Evolutionary conservation across 371 early-diverging fungal species (phyloP), one percentile per base, ranked within the genome.

Genomic region (Mucor plumbeus): DNA sequence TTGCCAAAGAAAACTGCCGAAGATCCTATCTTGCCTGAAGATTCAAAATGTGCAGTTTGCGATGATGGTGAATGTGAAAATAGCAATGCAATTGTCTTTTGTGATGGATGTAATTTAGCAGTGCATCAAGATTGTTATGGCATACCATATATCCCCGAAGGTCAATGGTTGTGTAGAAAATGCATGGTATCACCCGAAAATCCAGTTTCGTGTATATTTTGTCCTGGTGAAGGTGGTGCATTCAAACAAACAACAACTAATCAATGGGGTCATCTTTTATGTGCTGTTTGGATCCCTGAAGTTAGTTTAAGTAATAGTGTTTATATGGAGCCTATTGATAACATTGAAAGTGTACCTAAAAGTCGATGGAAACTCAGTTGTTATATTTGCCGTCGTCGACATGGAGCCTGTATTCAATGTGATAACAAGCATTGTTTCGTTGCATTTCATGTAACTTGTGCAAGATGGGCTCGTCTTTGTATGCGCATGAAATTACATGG

Each of bases 101-200:
- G 99, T 82, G 99, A 99, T 80, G 98, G 99, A 0, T 99, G 99
- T 79, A 97, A 99, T 76, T 72, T 99, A 40, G 98, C 98, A 7
- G 99, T 99, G 5, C 99, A 99, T 82, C 99, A 99, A 85, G 98
- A 97, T 73, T 99, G 99, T 76, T 99, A 99, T 77, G 99, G 99
- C n/a, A 92, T 99, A 26, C 99, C 99, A 6, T 97, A 93, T 75
- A 98, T 99, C 58, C 99, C 99, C 26, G 99, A 99, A 78, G 99
- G 99, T 11, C 97, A 95, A 76, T 99, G 99, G 99, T 86, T 99
- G 9, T 99, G 99, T 77, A 89, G 98, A 26, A 95, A 94, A 73
- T 99, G 99, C 79, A 94, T 96, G 89, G 78, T 97, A 21, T 91
- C 92, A 10, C 99, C 99, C 1, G 95, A 93, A 59, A 87, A 85